Base-by-base conservation (phyloP, 768 basidiomycete species). In the Pleurotus sapidus region DNA sequence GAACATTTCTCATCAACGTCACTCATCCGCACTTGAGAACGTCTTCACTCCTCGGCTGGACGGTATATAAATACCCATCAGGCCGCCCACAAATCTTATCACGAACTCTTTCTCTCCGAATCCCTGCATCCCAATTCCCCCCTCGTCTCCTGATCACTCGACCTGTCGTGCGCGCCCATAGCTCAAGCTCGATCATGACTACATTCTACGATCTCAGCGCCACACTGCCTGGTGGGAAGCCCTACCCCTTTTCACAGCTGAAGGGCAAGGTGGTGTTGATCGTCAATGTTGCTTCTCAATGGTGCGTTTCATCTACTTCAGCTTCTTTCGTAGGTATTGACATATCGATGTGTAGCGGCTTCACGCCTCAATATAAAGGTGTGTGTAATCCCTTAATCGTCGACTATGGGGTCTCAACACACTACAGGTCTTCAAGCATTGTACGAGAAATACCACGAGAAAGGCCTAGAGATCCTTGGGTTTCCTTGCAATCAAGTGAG, bases 401-500 rank as follows among this genome's bases (percentile, higher is more conserved):
- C 4, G 5, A 17, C 23, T 34, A 18, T n/a, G 11, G 11, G 17
- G 34, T 47, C 17, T 23, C 47, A 34, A 55, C 15, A 23, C 43
- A 30, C 18, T 42, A 8, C 30, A 80, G 93, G 91, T 46, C 83
- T 98, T 20, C 91, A 98, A 71, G 72, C 74, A 15, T 75, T 95
- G 15, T 83, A 95, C 70, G 81, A 93, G 55, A 90, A 90, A 67
- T 89, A 93, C 77, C 86, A 89, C 67, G 87, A 87, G 51, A 74
- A 80, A 56, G 91, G 79, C 5, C 78, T 96, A 46, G 79, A 86
- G 49, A 83, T 97, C 56, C 79, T 97, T 51, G 94, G 93, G 2
- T 96, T 96, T 79, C 95, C 95, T 9, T 94, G 87, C 72, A 93
- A 95, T 67, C 93, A 91, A 70, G 88, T 88, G 56, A 39, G 72